These are phyloP conservation scores for Danielia reshetovae DNA, from an alignment of 805 yeast genomes.

Conservation along the genomic window DNA sequence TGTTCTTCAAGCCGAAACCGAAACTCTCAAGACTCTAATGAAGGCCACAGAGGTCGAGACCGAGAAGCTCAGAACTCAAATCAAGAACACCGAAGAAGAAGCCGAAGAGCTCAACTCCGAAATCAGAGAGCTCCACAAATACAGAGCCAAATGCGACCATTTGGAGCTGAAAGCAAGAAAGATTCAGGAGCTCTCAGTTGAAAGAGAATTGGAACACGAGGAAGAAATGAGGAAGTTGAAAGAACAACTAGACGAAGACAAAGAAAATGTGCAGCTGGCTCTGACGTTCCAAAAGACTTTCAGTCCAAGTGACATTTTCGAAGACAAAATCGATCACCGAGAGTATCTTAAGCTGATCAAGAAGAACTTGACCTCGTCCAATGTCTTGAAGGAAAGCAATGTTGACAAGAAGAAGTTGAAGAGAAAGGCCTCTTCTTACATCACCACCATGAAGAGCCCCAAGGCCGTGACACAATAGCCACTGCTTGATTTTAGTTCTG, in stretches of 20 bases:
- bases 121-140: background rate
- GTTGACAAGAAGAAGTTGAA: conserved; percentile 3
- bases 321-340: conserved; percentile 8
- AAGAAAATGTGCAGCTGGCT: background rate
- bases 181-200: background rate
- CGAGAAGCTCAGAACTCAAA: background rate
- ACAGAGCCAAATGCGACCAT: background rate
- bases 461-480: no score
- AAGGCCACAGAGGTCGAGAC: background rate
- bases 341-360: conserved; percentile 7
- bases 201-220: background rate
- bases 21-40: background rate
- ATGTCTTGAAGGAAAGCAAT: conserved; percentile 2
- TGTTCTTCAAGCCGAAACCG: background rate
- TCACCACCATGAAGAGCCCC: conserved; percentile 2
- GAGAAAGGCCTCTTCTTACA: background rate
- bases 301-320: conserved; percentile 10
- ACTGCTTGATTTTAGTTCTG: background rate
- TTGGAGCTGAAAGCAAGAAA: background rate
- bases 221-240: background rate
- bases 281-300: no score
- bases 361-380: conserved; percentile 3
- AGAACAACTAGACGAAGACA: background rate
- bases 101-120: background rate
- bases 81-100: background rate